Evolutionary conservation across 2,329 filamentous ascomycete species (phyloP), one percentile per base, ranked within the genome.

Genomic region (Sporothrix pseudoabietina): DNA sequence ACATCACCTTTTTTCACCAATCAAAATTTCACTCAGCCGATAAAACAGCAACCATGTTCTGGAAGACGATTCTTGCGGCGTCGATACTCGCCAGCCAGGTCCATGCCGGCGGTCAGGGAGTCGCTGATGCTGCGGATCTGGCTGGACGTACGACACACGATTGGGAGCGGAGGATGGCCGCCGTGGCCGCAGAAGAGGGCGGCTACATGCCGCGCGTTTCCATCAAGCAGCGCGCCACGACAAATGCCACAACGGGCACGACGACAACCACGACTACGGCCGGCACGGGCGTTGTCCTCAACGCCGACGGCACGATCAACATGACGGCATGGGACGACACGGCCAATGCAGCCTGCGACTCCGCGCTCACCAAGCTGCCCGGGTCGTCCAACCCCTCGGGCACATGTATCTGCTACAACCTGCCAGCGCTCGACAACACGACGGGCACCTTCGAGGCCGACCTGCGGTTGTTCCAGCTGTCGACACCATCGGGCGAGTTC

Each of bases 341-440:
- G 59, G 91, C 88, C 8, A 83, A 84, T 44, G 78, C 82, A 12
- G 90, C 90, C 30, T 96, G 93, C 80, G 82, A 82, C 61, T 78
- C 82, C 30, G 85, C 87, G 9, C 84, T 96, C 22, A 80, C 81
- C 2, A 79, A 82, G 35, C 84, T 94, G 68, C 83, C 84, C 16
- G 83, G 85, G 74, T 87, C 89, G 57, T 87, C 87, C 32, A 95
- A 94, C 77, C 91, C 92, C 5, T 91, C 92, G 10, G 93, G 93
- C 69, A 88, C 93, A 66, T 91, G 91, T 74, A 88, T 93, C 66
- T 97, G 93, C 86, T 96, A 95, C 83, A 97, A 96, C 80, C 82
- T 97, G 32, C 90, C 91, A 0, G 88, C 88, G 54, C 86, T 94
- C 73, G 87, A 95, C 82, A 88, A 87, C 77, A 81, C 81, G 4